Percentiles rank a stretch among this genome's conserved stretches.
phyloP scores from a whole-genome alignment of 1,139 yeast species.

The Geotrichum bryndzae region DNA sequence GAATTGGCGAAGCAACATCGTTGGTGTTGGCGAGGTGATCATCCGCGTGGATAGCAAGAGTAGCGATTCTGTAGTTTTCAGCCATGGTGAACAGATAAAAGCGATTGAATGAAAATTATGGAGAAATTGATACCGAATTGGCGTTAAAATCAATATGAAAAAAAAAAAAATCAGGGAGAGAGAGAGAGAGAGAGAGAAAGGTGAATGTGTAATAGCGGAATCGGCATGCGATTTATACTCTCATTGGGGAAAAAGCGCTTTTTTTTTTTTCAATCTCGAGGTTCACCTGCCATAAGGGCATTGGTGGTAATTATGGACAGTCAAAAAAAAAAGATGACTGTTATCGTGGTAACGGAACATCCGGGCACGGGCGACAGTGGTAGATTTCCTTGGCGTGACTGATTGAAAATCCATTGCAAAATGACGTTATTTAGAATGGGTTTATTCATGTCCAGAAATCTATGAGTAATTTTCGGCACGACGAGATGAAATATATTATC shows the following conservation, averaged over 20 bases:
- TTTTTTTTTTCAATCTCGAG: neutral
- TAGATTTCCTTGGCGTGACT: neutral
- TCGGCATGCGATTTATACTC: neutral
- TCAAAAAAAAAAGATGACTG: neutral
- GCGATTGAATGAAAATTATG: neutral
- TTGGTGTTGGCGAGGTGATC: slow-evolving; percentile 27
- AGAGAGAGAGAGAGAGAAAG: neutral
- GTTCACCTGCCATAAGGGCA: neutral
- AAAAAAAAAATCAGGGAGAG: neutral
- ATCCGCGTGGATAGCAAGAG: slow-evolving; percentile 32
- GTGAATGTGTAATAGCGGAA: neutral
- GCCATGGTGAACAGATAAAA: slow-evolving; percentile 2
- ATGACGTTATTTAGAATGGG: too few species aligned
- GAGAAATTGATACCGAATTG: neutral
- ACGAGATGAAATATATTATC: too few species aligned
- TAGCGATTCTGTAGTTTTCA: slow-evolving; percentile 14
- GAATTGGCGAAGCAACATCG: slow-evolving; percentile 76
- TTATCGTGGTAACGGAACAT: too few species aligned
- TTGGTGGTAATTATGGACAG: neutral
- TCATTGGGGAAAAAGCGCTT: neutral
- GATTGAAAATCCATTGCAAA: neutral
- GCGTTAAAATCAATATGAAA: neutral
- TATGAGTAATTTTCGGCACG: too few species aligned
- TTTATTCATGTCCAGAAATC: too few species aligned
- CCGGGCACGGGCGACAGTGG: neutral